These are phyloP conservation scores for Durotheca rogersii DNA, from an alignment of 495 filamentous ascomycete genomes.

Conservation along the genomic window DNA sequence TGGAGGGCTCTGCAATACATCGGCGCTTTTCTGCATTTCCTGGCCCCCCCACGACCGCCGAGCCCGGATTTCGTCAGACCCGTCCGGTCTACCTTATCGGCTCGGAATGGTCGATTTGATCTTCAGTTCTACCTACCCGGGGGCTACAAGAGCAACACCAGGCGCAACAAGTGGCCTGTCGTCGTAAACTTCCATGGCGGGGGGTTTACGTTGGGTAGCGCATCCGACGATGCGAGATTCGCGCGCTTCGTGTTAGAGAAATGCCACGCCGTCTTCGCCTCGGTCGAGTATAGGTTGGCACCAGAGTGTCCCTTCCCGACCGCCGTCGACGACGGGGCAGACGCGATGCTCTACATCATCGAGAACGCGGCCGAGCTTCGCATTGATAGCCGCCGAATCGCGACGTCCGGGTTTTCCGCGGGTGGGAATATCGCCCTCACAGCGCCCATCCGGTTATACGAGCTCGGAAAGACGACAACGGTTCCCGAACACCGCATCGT, in stretches of 20 bases:
- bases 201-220: conserved; percentile 71
- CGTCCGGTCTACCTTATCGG: conserved; percentile 62
- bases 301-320: conserved; percentile 78
- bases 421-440: conserved; percentile 87
- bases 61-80: conserved; percentile 63
- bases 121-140: conserved; percentile 80
- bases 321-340: conserved; percentile 73
- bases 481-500: conserved; percentile 38
- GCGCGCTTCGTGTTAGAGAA: conserved; percentile 52
- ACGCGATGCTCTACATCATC: conserved; percentile 66
- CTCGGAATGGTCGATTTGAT: conserved; percentile 54
- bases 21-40: conserved; percentile 74
- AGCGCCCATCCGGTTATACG: conserved; percentile 65
- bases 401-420: conserved; percentile 80
- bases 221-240: conserved; percentile 73
- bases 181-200: conserved; percentile 79
- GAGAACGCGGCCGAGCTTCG: conserved; percentile 54
- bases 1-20: conserved; percentile 79
- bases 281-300: conserved; percentile 74
- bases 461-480: conserved; percentile 25
- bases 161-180: conserved; percentile 56
- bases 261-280: conserved; percentile 62
- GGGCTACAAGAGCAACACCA: conserved; percentile 55
- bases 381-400: conserved; percentile 53
- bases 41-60: conserved; percentile 67